phyloP scores from a whole-genome alignment of 257 asterid species.

The Rehmannia glutinosa region DNA sequence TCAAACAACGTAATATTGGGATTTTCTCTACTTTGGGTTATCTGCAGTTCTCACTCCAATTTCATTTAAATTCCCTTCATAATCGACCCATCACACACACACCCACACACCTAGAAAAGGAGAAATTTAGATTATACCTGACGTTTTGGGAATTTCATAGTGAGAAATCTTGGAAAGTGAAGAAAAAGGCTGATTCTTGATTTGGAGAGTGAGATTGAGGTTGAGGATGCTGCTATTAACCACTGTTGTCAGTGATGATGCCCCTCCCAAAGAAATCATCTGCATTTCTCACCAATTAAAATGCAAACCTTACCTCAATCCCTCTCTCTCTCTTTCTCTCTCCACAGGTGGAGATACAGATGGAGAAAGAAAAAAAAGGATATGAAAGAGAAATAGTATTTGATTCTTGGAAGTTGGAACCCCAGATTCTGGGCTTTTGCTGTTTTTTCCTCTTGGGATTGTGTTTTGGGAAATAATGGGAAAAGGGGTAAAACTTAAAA shows the following conservation, averaged over 20 bases:
- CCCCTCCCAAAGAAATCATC: conserved; percentile 36
- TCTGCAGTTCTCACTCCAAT: not conserved
- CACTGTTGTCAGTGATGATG: conserved; percentile 9
- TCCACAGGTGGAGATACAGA: conserved; percentile 4
- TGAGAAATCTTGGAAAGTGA: conserved; percentile 28
- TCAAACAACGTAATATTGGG: not conserved
- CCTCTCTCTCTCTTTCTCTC: conserved; percentile 21
- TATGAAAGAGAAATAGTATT: not conserved
- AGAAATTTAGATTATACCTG: conserved; percentile 29
- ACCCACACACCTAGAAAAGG: not conserved
- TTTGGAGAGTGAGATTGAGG: conserved; percentile 21
- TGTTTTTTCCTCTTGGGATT: not conserved
- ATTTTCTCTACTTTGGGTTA: not conserved
- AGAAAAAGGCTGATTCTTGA: conserved; percentile 28
- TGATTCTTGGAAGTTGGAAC: too few species aligned
- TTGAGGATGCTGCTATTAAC: conserved; percentile 19
- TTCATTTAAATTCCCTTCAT: not conserved
- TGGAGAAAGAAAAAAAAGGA: conserved; percentile 19
- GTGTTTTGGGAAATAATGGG: not conserved
- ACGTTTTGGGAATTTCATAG: conserved; percentile 15
- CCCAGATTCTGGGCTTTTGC: conserved; percentile 15
- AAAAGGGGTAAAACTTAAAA: too few species aligned
- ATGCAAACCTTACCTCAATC: conserved; percentile 1
- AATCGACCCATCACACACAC: not conserved
- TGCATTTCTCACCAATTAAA: conserved; percentile 16